These are phyloP conservation scores for Xylaria polymorpha DNA, from an alignment of 2,329 filamentous ascomycete species.

Conservation along the genomic window DNA sequence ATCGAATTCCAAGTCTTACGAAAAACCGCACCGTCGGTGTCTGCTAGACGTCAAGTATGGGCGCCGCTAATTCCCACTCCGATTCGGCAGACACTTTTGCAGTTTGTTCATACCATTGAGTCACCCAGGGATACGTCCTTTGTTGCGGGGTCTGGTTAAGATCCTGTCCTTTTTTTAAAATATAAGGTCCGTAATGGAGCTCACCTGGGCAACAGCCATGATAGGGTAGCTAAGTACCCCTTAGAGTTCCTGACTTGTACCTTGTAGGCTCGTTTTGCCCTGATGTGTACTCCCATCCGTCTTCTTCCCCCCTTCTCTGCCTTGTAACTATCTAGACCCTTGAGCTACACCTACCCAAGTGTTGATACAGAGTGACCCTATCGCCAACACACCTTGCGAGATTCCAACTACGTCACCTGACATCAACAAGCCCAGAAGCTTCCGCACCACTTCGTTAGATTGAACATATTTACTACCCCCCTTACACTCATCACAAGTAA, in stretches of 20 bases:
- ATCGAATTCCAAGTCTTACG: slow-evolving; percentile 13
- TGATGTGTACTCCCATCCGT: background rate
- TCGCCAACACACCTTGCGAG: background rate
- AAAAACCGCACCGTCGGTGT: slow-evolving; percentile 10
- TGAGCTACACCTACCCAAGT: background rate
- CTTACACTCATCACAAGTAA: background rate
- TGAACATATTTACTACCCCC: background rate
- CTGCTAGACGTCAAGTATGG: slow-evolving; percentile 9
- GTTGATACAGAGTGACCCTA: background rate
- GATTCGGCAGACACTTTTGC: slow-evolving; percentile 32
- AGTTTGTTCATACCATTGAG: slow-evolving; percentile 34
- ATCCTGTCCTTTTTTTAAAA: background rate
- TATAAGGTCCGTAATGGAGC: background rate
- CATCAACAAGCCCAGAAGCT: background rate
- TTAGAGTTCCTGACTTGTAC: slow-evolving; percentile 8
- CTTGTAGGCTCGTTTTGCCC: background rate
- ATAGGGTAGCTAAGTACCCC: background rate
- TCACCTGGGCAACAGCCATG: background rate
- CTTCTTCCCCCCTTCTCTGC: background rate
- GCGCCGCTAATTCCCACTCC: slow-evolving; percentile 20
- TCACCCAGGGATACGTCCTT: slow-evolving; percentile 37
- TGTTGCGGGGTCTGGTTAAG: slow-evolving; percentile 30
- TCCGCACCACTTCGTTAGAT: background rate
- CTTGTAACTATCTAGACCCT: slow-evolving; percentile 11
- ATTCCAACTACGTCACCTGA: background rate